Evolutionary conservation across 805 yeast species (phyloP), one percentile per base, ranked within the genome.

Genomic region (Lachancea fermentati): DNA sequence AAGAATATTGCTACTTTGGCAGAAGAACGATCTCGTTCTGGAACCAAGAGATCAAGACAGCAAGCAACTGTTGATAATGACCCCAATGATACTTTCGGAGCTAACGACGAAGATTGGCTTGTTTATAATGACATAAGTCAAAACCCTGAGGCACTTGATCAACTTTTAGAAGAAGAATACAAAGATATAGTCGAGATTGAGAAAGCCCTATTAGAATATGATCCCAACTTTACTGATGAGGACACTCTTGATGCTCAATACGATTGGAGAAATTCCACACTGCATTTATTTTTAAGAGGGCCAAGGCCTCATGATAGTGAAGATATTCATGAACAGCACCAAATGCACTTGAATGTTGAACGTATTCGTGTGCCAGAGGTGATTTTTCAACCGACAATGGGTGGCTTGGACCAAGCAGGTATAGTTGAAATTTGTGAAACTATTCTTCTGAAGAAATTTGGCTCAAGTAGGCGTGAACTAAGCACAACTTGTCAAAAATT

Each of bases 321-420:
- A 50, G 78, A 84, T 39, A 73, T 78, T n/a, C 87, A 81, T 49
- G 87, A 89, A 51, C 82, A 81, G 46, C 95, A 89, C 62, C 97
- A 93, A 65, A 69, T 94, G 41, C 96, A 89, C 66, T 52, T 93
- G 33, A 94, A 91, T 59, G 72, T 91, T 31, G 99, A 93, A 64
- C 73, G 98, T 44, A 82, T 91, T 19, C 74, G 94, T 42, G 85
- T 91, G 2, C 97, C 97, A 0, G 99, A 93, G 62, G 81, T 89
- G 2, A 57, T 88, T 35, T 88, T 93, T 62, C 93, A 91, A 59
- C 98, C 99, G 5, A 75, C 81, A 6, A 87, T 93, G 46, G 95
- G 94, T 0, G 98, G 98, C 16, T 69, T 88, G 16, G 98, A 93
- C 61, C 97, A 89, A 64, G 95, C 97, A 0, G 97, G 97, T 19